Percentiles rank a stretch among this genome's conserved stretches.
These are phyloP conservation scores for Candida piceae DNA, from an alignment of 805 yeast species.

Conservation along the genomic window DNA sequence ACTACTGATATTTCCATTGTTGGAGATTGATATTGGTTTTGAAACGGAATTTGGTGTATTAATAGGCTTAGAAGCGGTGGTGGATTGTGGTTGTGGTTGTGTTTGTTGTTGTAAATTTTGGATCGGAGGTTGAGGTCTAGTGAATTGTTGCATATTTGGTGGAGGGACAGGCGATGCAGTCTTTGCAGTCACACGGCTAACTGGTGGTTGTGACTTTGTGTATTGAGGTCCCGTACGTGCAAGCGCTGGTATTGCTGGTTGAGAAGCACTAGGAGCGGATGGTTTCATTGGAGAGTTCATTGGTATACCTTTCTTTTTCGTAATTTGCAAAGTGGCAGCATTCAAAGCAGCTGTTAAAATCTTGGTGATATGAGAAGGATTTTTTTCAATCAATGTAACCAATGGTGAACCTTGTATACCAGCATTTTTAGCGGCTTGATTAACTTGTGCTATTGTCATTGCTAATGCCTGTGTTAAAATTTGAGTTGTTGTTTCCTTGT, in stretches of 20 bases:
- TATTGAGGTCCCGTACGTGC: background rate
- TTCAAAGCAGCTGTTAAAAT: conserved; percentile 77
- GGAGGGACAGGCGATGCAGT: too few species aligned
- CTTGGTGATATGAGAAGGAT: conserved; percentile 75
- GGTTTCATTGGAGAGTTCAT: conserved; percentile 8
- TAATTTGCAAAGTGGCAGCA: conserved; percentile 63
- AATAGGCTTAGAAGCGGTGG: too few species aligned
- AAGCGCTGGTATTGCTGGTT: conserved; percentile 26
- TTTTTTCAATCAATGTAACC: conserved; percentile 71
- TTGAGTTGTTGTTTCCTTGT: conserved; percentile 77
- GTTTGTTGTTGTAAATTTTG: background rate
- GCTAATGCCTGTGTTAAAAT: conserved; percentile 88
- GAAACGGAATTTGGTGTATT: too few species aligned
- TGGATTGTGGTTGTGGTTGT: conserved; percentile 4
- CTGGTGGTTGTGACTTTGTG: background rate
- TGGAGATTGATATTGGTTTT: too few species aligned
- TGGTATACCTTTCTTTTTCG: conserved; percentile 46
- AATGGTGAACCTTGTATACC: conserved; percentile 77
- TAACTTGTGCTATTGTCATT: conserved; percentile 85
- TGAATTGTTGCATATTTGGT: too few species aligned
- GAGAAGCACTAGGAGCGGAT: conserved; percentile 7
- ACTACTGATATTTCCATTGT: background rate
- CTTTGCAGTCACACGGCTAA: too few species aligned
- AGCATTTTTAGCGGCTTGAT: conserved; percentile 80
- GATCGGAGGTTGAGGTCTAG: too few species aligned